These are phyloP conservation scores for Citrullus amarus DNA, from an alignment of 306 rosid genomes.

Conservation along the genomic window DNA sequence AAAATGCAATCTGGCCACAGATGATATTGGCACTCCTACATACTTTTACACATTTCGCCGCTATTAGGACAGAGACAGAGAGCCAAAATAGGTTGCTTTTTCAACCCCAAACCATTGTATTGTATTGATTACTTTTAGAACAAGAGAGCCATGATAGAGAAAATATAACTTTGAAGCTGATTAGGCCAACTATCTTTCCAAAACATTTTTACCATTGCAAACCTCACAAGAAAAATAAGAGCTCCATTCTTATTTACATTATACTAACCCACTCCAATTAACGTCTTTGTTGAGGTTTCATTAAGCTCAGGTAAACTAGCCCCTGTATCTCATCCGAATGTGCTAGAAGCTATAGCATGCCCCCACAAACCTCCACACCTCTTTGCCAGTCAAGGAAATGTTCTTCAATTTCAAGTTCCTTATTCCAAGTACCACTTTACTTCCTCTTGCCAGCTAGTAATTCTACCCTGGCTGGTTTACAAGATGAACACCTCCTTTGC, in stretches of 20 bases:
- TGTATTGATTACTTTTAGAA: background rate
- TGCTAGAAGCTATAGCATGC: background rate
- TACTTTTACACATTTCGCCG: background rate
- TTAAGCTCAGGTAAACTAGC: background rate
- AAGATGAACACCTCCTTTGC: background rate
- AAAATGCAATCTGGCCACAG: background rate
- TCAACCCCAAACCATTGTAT: background rate
- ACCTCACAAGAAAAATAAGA: background rate
- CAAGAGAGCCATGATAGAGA: background rate
- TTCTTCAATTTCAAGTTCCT: background rate
- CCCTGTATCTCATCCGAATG: background rate
- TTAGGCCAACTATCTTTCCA: background rate
- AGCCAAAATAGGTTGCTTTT: background rate
- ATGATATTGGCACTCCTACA: background rate
- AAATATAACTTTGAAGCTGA: background rate
- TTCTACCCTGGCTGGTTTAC: background rate
- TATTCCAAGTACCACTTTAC: background rate
- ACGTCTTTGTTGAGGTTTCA: background rate
- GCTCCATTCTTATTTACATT: background rate
- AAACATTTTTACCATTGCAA: background rate
- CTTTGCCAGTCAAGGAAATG: background rate
- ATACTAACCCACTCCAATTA: background rate
- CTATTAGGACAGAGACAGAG: background rate
- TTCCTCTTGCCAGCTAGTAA: background rate
- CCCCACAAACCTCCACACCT: background rate